Base-by-base conservation (phyloP, 1,139 yeast genomes). In the Yamadazyma triangularis region DNA sequence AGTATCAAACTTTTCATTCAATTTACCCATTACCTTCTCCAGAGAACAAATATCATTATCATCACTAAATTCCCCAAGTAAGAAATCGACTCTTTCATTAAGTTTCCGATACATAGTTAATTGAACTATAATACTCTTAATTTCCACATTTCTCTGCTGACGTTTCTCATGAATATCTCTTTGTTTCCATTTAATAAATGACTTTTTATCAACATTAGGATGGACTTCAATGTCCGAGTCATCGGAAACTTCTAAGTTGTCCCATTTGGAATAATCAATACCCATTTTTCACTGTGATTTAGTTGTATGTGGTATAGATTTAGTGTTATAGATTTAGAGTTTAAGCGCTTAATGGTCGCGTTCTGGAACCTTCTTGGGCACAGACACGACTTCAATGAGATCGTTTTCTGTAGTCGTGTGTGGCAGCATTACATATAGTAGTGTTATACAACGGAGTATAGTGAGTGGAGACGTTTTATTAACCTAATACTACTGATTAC, bases 231-330 rank as follows among this genome's bases (percentile, higher is more conserved):
- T 70, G 52, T 91, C 97, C 5, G 96, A 86, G 56, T 91, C 99
- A 53, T 91, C 99, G 12, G 96, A 86, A 29, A 91, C 66, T 57
- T 91, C 98, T 38, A 91, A 76, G 54, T 87, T 87, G 58, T 91
- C 99, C 97, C 98, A 91, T 56, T 91, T 91, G 10, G 96, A 88
- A 59, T 91, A 91, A 54, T 91, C 98, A 46, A 89, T 79, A 32
- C 85, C 75, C 88, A 81, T 81, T 18, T 23, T 21, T n/a, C n/a
- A n/a, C n/a, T n/a, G n/a, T n/a, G n/a, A n/a, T n/a, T n/a, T n/a
- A n/a, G n/a, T n/a, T n/a, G n/a, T n/a, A n/a, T n/a, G n/a, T n/a
- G n/a, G n/a, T n/a, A n/a, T n/a, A n/a, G n/a, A n/a, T n/a, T n/a
- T n/a, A n/a, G n/a, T n/a, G n/a, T n/a, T n/a, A n/a, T n/a, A n/a